Base-by-base conservation (phyloP, 1,139 yeast genomes). In the Nakaseomyces kungkrabaensis region DNA sequence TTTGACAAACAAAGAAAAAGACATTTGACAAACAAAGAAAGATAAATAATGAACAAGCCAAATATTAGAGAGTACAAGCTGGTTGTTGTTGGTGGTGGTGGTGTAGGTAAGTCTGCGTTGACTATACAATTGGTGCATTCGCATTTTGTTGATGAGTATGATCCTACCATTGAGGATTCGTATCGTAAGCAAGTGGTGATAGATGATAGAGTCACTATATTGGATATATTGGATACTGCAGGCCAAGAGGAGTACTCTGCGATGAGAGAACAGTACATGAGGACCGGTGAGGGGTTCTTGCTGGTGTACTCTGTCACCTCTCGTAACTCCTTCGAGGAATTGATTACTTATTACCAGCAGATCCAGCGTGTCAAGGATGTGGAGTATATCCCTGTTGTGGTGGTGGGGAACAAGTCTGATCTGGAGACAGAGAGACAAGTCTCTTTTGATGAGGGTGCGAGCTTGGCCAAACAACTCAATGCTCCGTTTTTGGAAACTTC, bases 221-320 rank as follows among this genome's bases (percentile, higher is more conserved):
- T 85, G 62, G 92, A 92, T 69, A 88, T 92, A 50, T 77, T 92
- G 66, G 98, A 92, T 68, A 92, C 98, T 42, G 97, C 98, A 13
- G 98, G 98, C 43, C 97, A 90, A 73, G 98, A 92, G 69, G 97
- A 92, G 69, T 92, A 89, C 68, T 81, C 90, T 51, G 95, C 97
- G 32, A 84, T 92, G 92, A 77, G 97, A 62, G 97, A 92, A 69
- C 94, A 83, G 61, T 77, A 94, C 71, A 92, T 92, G 82, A 78
- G 96, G 55, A 87, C 95, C 17, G 96, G 96, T 46, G 95, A 88
- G 66, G 97, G 96, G 17, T 89, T 87, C 62, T 70, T 89, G 49
- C 71, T 89, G 54, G 96, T 86, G 27, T 88, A 87, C 64, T 82
- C 92, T 5, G 89, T 88, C 56, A 85, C 89, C 50, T 85, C 89